phyloP scores from a whole-genome alignment of 2,329 filamentous ascomycete species.

The Scedosporium apiospermum region DNA sequence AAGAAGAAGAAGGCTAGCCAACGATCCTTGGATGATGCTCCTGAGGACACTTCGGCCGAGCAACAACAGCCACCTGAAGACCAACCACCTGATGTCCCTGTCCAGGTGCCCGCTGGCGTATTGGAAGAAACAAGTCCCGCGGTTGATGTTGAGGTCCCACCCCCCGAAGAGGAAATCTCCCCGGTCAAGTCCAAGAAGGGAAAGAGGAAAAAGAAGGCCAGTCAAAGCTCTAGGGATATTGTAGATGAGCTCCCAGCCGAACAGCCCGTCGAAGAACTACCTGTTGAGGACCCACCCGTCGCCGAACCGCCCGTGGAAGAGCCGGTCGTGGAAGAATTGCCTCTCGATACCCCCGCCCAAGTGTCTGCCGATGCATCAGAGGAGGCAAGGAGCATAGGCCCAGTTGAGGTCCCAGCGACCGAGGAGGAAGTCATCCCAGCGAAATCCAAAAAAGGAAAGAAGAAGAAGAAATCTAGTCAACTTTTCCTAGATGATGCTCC shows the following conservation, averaged over 20 bases:
- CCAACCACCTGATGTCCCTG: neutral
- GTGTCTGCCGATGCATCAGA: neutral
- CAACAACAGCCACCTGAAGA: slow-evolving; percentile 2
- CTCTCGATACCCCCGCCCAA: neutral
- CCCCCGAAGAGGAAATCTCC: neutral
- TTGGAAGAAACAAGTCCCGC: neutral
- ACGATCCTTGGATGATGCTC: slow-evolving; percentile 2
- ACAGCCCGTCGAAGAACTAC: neutral
- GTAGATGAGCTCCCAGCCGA: neutral
- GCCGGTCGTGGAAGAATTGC: neutral
- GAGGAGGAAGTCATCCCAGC: neutral
- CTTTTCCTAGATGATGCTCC: neutral
- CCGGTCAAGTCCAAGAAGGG: slow-evolving; percentile 9
- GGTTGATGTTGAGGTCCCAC: neutral
- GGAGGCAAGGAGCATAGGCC: neutral
- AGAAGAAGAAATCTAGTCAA: slow-evolving; percentile 14
- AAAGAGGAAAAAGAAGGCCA: slow-evolving; percentile 16
- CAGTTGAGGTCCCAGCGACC: neutral
- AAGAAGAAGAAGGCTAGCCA: neutral
- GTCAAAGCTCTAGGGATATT: neutral
- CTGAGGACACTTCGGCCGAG: neutral
- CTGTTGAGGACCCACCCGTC: neutral
- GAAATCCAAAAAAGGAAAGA: slow-evolving; percentile 12
- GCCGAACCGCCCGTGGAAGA: too few species aligned
- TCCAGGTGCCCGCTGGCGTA: neutral